Evolutionary conservation across 2,329 filamentous ascomycete genomes (phyloP).

Genomic region (Stachybotrys elegans): DNA sequence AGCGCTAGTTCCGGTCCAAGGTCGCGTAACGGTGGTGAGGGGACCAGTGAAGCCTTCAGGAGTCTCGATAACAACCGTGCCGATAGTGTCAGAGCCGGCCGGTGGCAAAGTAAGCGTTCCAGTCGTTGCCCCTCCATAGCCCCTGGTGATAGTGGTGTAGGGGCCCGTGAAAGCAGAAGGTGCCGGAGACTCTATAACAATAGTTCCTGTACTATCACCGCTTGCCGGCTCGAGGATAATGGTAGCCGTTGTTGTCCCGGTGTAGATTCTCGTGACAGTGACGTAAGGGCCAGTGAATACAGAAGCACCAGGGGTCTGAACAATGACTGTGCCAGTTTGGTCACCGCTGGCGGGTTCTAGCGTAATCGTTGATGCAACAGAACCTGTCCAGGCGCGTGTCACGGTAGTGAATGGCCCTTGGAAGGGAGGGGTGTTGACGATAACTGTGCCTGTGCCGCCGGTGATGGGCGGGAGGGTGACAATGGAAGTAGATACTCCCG

Average conservation of each 20-base stretch:
- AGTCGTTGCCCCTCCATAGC: not conserved
- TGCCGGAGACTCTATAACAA: not conserved
- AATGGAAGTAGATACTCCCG: not conserved
- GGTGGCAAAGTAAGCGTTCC: not conserved
- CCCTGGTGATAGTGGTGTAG: not conserved
- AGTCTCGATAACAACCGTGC: constrained; percentile 1
- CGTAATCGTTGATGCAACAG: not conserved
- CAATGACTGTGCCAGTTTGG: not conserved
- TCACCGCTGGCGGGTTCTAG: not conserved
- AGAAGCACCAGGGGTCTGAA: not conserved
- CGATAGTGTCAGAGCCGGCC: not conserved
- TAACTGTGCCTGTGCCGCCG: not conserved
- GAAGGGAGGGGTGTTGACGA: not conserved
- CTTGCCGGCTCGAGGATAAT: not conserved
- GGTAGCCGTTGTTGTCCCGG: not conserved
- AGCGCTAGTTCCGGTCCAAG: not conserved
- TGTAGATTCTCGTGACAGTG: not conserved
- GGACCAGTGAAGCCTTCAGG: not conserved
- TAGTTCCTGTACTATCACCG: not conserved
- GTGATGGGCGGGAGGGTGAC: not conserved
- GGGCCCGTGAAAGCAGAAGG: not conserved
- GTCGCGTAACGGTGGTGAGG: not conserved
- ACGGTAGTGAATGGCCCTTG: not conserved
- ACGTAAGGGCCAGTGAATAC: not conserved
- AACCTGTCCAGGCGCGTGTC: not conserved